Base-by-base conservation (phyloP, 257 asterid species). In the Ocimum tenuiflorum region DNA sequence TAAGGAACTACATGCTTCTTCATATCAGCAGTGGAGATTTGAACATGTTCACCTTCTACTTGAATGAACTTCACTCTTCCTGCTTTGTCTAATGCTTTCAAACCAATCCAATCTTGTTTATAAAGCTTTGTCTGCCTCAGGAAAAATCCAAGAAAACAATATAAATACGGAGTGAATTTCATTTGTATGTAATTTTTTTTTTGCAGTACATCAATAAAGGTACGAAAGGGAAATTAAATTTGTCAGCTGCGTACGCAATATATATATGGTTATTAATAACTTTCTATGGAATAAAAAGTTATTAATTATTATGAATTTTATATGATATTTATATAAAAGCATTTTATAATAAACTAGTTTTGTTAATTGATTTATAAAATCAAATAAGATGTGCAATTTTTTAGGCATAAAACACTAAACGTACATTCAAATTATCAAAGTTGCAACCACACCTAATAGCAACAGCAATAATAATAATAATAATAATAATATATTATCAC, bases 71-170 rank as follows among this genome's bases (percentile, higher is more conserved):
- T 79, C 5, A 91, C 89, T 68, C 80, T 80, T 66, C 97, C 95
- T 8, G 85, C 84, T 42, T 82, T 81, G 36, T 86, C 95, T 63
- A 91, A 67, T 4, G 80, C 66, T 67, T 82, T 91, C 79, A 91
- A 71, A 31, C 97, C 96, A 27, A 91, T 91, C 97, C 96, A 91
- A 65, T 91, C 97, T 75, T 91, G 96, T 0, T 38, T 73, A 49
- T 85, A 88, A 14, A 88, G 94, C 75, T 80, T 36, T 0, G 90
- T 84, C 87, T 82, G 60, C 41, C 22, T n/a, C 49, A 71, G 5
- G 50, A n/a, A 63, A 60, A 31, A 23, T 27, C 10, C 15, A 63
- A 12, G 7, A 45, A 33, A 7, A 33, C 8, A n/a, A n/a, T n/a
- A n/a, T n/a, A n/a, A n/a, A n/a, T n/a, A n/a, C n/a, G n/a, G 4